Conservation (phyloP, 192 early-diverging fungal species). For the Chytriomyces sp. region DNA sequence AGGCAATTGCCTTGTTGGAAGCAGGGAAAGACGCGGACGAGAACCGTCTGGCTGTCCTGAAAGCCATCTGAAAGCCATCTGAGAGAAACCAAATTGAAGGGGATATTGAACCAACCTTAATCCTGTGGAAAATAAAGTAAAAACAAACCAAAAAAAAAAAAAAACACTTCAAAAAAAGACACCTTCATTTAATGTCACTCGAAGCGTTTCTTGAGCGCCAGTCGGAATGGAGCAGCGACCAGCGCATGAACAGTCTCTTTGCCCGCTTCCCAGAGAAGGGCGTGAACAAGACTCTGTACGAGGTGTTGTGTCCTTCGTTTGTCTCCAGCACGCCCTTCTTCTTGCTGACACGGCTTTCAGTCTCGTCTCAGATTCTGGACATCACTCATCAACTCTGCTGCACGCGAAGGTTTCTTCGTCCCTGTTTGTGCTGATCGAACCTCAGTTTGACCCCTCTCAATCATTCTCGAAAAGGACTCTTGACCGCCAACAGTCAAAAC, state of each 20-base stretch:
- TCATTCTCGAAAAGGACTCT: neutral
- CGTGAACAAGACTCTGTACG: conserved; percentile 4
- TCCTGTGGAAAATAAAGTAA: no score
- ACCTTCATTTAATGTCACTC: no score
- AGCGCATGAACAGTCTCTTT: conserved; percentile 13
- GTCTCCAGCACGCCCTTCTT: neutral
- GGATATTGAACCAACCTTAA: no score
- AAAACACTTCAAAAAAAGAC: no score
- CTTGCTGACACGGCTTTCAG: neutral
- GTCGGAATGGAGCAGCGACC: conserved; percentile 10
- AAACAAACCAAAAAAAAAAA: no score
- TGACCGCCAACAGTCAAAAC: neutral
- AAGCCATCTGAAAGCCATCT: neutral
- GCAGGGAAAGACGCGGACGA: conserved; percentile 1
- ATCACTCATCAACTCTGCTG: neutral
- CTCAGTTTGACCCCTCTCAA: neutral
- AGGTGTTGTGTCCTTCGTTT: neutral
- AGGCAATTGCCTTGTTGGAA: neutral
- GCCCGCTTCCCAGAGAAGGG: neutral
- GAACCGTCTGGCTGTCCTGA: conserved; percentile 6
- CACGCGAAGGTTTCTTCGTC: neutral
- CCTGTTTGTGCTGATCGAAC: neutral
- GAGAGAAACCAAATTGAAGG: no score
- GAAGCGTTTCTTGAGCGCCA: no score
- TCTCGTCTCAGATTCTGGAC: conserved; percentile 18